phyloP scores from a whole-genome alignment of 495 filamentous ascomycete species.

The Evansstolkia leycettana region DNA sequence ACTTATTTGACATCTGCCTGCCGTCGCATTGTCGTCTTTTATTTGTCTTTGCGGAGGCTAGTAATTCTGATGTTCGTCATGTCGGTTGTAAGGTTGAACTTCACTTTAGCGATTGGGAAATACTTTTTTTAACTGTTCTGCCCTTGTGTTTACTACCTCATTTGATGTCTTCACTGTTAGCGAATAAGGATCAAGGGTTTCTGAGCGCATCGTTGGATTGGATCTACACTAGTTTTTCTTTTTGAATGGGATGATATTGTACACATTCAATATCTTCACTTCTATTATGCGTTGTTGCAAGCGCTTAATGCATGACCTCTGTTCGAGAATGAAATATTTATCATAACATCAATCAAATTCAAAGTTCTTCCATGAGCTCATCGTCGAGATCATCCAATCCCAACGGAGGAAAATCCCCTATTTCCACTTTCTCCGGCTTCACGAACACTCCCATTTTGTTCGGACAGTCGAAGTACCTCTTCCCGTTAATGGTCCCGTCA shows the following conservation, averaged over 20 bases:
- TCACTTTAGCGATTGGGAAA: constrained; percentile 17
- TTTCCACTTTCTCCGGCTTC: constrained; percentile 76
- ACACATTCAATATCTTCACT: not conserved
- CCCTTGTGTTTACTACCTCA: constrained; percentile 1
- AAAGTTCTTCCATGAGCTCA: constrained; percentile 85
- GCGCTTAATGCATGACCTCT: not conserved
- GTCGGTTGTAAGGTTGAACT: constrained; percentile 1
- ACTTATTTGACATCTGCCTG: not conserved
- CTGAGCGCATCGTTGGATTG: too few species aligned
- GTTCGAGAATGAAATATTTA: too few species aligned
- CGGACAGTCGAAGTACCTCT: constrained; percentile 61
- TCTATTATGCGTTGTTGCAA: not conserved
- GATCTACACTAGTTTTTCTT: not conserved
- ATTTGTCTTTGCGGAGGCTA: not conserved
- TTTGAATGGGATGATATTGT: constrained; percentile 3
- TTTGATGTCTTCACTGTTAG: not conserved
- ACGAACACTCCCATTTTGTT: constrained; percentile 77
- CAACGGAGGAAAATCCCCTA: constrained; percentile 69
- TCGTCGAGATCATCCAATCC: constrained; percentile 49
- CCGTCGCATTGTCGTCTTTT: not conserved
- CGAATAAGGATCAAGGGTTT: too few species aligned
- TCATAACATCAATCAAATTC: constrained; percentile 8
- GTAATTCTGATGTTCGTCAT: not conserved
- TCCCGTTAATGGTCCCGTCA: constrained; percentile 70
- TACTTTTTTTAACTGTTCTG: constrained; percentile 5